phyloP scores from a whole-genome alignment of 176 grass and related monocot species.

The Oryza meyeriana region DNA sequence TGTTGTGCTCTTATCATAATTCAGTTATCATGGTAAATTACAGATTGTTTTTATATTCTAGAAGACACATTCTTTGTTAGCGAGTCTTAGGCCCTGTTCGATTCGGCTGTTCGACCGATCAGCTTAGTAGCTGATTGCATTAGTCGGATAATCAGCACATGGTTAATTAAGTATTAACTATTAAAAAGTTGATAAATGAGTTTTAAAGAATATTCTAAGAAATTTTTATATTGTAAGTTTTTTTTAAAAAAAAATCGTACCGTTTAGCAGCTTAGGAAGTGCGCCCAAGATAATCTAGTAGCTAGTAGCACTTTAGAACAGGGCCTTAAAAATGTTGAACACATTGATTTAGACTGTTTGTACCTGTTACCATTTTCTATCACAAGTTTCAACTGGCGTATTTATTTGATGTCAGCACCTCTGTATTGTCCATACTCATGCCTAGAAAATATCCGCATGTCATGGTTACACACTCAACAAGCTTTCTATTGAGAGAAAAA shows the following conservation, averaged over 20 bases:
- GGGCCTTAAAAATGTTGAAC: not conserved
- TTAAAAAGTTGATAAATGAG: no score
- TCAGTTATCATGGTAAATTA: not conserved
- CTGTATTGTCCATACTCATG: not conserved
- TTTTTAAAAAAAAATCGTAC: no score
- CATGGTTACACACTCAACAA: not conserved
- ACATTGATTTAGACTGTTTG: slow-evolving; percentile 13
- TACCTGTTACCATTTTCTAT: not conserved
- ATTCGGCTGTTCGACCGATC: no score
- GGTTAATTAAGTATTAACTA: no score
- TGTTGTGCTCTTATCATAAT: not conserved
- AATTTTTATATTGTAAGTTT: no score
- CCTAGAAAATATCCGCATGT: not conserved
- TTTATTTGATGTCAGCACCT: not conserved
- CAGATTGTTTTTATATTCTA: not conserved
- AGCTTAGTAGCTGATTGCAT: no score
- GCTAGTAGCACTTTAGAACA: no score
- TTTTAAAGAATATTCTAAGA: no score
- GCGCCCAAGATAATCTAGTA: no score
- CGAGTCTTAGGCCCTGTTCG: no score
- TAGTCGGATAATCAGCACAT: no score
- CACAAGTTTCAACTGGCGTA: not conserved
- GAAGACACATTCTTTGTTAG: not conserved
- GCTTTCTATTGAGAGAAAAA: not conserved
- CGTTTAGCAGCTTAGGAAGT: no score